Evolutionary conservation across 1,284 basidiomycete species (phyloP), one percentile per base, ranked within the genome.

Genomic region (Cutaneotrichosporon mucoides): DNA sequence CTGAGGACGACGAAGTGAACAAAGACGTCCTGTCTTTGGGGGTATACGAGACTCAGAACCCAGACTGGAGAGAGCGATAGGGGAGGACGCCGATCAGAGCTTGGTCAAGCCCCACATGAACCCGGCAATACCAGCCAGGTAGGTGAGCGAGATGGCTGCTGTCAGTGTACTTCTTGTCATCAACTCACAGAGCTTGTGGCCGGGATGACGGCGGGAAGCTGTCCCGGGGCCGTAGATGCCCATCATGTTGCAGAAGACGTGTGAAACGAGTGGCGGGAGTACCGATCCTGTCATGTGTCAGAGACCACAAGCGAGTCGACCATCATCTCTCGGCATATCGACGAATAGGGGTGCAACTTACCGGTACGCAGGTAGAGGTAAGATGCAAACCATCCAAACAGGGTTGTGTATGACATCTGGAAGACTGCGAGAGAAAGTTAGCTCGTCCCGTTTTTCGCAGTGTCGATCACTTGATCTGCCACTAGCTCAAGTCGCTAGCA

Each of bases 211-310:
- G 2, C 55, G 44, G 5, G 72, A 56, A 9, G 77, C 73, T 1
- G 60, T 62, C 4, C 50, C 56, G 4, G 77, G 77, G 13, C 72
- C 63, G 42, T 77, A 76, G 13, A 79, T 73, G 2, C 94, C 94
- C 91, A 97, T 94, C 48, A 89, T 73, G 73, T 99, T 99, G 81
- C 95, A 98, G 71, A 93, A 92, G 3, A 89, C 79, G 76, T 99
- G 95, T 0, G 90, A 84, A 37, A 83, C 76, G 55, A 92, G 81
- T 0, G 90, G 82, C 0, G 83, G 81, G 37, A 79, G 43, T 42
- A 81, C 66, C 2, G 75, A 76, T 8, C 74, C 78, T 71, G 69
- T 24, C 24, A 24, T 24, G 24, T 24, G 24, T 24, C 24, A 24
- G 24, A 24, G 24, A 24, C 24, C 24, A 24, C 24, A 24, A 24